These are phyloP conservation scores for Colletotrichum nymphaeae DNA, from an alignment of 2,329 filamentous ascomycete species.

Conservation along the genomic window DNA sequence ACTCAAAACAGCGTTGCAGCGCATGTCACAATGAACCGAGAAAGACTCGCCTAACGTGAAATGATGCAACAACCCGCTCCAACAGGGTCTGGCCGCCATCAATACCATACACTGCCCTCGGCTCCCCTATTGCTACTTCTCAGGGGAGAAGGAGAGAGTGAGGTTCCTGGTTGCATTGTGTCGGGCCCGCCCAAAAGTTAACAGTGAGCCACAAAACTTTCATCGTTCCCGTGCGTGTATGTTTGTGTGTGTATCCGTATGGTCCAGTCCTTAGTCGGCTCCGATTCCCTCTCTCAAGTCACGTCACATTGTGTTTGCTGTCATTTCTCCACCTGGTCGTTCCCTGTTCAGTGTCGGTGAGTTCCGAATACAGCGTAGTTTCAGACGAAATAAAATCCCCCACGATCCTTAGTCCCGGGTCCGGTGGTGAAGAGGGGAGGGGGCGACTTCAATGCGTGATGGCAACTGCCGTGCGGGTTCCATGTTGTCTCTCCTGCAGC, in stretches of 20 bases:
- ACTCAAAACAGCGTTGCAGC: neutral
- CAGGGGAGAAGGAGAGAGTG: slow-evolving; percentile 2
- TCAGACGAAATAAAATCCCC: slow-evolving; percentile 6
- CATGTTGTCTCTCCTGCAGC: neutral
- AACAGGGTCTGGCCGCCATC: neutral
- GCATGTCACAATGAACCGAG: neutral
- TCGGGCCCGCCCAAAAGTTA: neutral
- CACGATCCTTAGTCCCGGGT: slow-evolving; percentile 1
- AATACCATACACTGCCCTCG: neutral
- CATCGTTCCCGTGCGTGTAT: neutral
- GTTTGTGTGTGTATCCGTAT: neutral
- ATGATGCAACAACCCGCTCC: neutral
- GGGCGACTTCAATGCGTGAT: neutral
- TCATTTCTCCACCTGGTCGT: neutral
- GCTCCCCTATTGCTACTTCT: neutral
- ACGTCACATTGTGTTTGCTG: neutral
- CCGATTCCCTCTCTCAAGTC: neutral
- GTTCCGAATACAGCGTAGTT: slow-evolving; percentile 1
- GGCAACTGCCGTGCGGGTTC: neutral
- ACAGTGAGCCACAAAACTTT: neutral
- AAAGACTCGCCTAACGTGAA: neutral
- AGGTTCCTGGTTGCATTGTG: slow-evolving; percentile 9
- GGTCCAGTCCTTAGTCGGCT: neutral
- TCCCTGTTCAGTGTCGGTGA: neutral
- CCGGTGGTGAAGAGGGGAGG: slow-evolving; percentile 5